Evolutionary conservation across 2,329 filamentous ascomycete genomes (phyloP).

Genomic region (Diaporthe citriasiana): DNA sequence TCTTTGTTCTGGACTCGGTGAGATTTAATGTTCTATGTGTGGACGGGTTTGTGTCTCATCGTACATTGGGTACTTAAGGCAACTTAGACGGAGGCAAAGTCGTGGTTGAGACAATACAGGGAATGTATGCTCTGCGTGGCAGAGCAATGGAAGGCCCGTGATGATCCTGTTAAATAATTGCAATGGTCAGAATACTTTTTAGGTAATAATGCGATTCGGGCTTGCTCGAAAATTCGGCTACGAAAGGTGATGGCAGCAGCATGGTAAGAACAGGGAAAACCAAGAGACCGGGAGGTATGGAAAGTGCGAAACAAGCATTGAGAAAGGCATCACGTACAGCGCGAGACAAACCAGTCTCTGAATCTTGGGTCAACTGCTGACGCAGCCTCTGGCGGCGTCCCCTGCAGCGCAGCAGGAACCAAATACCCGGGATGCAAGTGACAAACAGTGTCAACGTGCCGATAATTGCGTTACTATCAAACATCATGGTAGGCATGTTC

Average conservation of each 20-base stretch:
- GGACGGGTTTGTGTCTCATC: too few species aligned
- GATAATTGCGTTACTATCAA: neutral
- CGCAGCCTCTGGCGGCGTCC: neutral
- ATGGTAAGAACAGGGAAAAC: neutral
- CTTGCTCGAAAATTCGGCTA: neutral
- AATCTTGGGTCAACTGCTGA: neutral
- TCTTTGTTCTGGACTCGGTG: too few species aligned
- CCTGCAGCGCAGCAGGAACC: neutral
- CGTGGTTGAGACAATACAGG: neutral
- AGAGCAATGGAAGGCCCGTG: neutral
- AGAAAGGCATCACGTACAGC: neutral
- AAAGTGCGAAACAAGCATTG: neutral
- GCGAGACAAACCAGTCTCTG: neutral
- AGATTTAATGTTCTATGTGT: too few species aligned
- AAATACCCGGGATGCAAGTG: conserved; percentile 1
- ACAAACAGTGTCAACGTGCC: neutral
- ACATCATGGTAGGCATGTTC: neutral
- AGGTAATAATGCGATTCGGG: neutral
- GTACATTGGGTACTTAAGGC: neutral
- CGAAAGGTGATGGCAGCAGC: neutral
- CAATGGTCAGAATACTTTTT: neutral
- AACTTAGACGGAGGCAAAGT: neutral
- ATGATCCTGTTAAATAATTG: neutral
- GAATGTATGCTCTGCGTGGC: neutral
- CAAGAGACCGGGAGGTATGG: neutral